These are phyloP conservation scores for Macroventuria anomochaeta DNA, from an alignment of 2,329 filamentous ascomycete species.

Conservation along the genomic window DNA sequence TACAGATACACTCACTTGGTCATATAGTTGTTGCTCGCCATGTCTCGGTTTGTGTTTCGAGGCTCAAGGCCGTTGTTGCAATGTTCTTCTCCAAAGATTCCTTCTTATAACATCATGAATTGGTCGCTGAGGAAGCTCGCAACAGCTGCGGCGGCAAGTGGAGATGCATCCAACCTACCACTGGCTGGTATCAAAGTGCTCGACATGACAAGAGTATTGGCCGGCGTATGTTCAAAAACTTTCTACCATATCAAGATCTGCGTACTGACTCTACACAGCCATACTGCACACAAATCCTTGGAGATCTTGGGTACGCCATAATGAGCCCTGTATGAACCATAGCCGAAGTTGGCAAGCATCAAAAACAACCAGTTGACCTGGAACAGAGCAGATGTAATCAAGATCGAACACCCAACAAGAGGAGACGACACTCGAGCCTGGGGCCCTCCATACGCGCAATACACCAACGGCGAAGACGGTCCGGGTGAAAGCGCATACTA, in stretches of 20 bases:
- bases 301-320: constrained; percentile 82
- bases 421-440: constrained; percentile 91
- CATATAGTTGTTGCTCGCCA: constrained; percentile 13
- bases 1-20: constrained; percentile 5
- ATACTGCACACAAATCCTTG: constrained; percentile 95
- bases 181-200: constrained; percentile 86
- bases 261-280: constrained; percentile 64
- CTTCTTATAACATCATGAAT: constrained; percentile 10
- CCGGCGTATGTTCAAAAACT: constrained; percentile 70
- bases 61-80: constrained; percentile 24
- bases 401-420: constrained; percentile 83
- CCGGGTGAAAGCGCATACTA: constrained; percentile 96
- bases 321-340: constrained; percentile 43
- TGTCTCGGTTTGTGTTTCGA: constrained; percentile 23
- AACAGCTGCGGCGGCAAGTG: constrained; percentile 46
- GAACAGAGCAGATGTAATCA: constrained; percentile 88
- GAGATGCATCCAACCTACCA: constrained; percentile 63
- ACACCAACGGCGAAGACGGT: constrained; percentile 66
- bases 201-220: constrained; percentile 95
- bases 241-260: too few relatives aligned
- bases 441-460: constrained; percentile 91
- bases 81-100: constrained; percentile 2
- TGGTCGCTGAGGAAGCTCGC: constrained; percentile 49
- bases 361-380: constrained; percentile 21
- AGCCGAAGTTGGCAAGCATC: constrained; percentile 34